Percentiles rank a stretch among this genome's conserved stretches.
These are phyloP conservation scores for Ophioceras dolichostomum DNA, from an alignment of 2,329 filamentous ascomycete species.

Conservation along the genomic window DNA sequence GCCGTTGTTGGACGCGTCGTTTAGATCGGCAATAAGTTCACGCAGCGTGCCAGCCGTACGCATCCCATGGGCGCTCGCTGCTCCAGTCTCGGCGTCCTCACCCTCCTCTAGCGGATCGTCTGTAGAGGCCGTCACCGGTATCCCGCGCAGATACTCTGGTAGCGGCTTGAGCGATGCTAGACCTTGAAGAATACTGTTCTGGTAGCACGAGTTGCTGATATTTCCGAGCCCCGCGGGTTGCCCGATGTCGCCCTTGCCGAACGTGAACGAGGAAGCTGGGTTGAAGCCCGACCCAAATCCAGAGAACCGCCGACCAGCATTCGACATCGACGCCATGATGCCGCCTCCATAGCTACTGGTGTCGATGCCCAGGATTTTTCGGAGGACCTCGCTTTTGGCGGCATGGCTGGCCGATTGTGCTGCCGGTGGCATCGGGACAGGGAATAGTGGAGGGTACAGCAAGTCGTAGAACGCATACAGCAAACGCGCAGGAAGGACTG, in stretches of 20 bases:
- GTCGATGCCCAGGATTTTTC: conserved; percentile 49
- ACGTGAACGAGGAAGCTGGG: conserved; percentile 15
- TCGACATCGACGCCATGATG: conserved; percentile 43
- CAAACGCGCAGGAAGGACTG: conserved; percentile 40
- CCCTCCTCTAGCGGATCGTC: neutral
- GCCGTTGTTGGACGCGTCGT: conserved; percentile 58
- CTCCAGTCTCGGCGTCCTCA: no score
- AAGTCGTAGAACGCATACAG: conserved; percentile 45
- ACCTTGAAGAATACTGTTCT: conserved; percentile 87
- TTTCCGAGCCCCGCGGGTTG: conserved; percentile 67
- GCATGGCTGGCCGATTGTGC: conserved; percentile 31
- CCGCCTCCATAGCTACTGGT: conserved; percentile 33
- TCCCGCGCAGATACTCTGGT: conserved; percentile 43
- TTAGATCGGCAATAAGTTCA: conserved; percentile 57
- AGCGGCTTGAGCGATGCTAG: conserved; percentile 66
- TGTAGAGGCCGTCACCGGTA: neutral
- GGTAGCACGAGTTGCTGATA: conserved; percentile 91
- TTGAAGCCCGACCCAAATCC: conserved; percentile 21
- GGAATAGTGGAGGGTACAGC: conserved; percentile 34
- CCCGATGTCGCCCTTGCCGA: conserved; percentile 24
- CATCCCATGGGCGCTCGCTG: neutral
- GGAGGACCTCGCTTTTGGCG: conserved; percentile 53
- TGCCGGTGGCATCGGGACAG: conserved; percentile 23
- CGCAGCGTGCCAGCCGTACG: conserved; percentile 31
- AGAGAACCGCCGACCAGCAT: conserved; percentile 31